Base-by-base conservation (phyloP, 768 basidiomycete species). In the Pulveroboletus ravenelii region DNA sequence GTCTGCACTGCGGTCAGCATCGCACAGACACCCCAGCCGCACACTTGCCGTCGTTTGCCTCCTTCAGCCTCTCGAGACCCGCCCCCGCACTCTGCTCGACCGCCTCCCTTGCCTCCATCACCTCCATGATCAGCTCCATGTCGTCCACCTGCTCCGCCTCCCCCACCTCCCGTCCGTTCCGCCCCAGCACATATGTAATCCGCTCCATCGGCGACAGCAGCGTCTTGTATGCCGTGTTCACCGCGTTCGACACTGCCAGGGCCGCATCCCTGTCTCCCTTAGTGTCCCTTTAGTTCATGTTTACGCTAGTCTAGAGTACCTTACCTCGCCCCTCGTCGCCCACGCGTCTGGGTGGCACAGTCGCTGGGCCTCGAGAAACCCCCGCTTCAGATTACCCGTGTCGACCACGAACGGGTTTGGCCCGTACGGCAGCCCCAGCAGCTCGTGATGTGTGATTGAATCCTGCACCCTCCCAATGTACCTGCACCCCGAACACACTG, bases 341-440 rank as follows among this genome's bases (percentile, higher is more conserved):
- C 89, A 95, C 12, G 82, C 76, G 65, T 97, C 93, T 0, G 93
- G 93, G 72, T 97, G 93, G 45, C 89, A 83, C 18, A 80, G 71
- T 18, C 81, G 75, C 62, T 95, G 93, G 3, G 87, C 80, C 41
- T 77, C 71, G 31, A 87, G 72, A 64, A 91, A 94, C 27, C 78
- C 76, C 32, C 72, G 70, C 65, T 82, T 85, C 51, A 96, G 70
- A 17, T 76, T 70, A 1, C 68, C 59, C 14, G 76, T 59, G 62
- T 93, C 82, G 38, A 97, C 69, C 14, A 74, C 66, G 68, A 91
- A 95, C 8, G 84, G 84, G 62, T 88, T 88, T 0, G 80, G 78
- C 15, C 72, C 70, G 32, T 77, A 73, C 0, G 83, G 73, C 35
- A 90, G 69, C 25, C 77, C 81, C 46, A 95, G 78, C 37, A 93